Evolutionary conservation across 2,329 filamentous ascomycete species (phyloP).

Genomic region (Colletotrichum theobromicola): DNA sequence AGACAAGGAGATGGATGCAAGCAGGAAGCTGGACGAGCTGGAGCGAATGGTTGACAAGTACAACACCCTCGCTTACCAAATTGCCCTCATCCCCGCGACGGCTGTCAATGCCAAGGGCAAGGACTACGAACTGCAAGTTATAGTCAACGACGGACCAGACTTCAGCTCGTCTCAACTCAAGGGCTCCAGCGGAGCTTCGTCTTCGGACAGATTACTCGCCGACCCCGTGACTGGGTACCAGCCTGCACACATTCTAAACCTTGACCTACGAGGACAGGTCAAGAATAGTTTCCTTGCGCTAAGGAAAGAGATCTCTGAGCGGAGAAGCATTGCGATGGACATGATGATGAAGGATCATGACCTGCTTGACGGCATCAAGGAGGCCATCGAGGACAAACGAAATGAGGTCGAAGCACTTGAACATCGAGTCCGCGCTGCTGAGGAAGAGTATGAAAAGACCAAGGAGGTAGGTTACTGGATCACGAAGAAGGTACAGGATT

Average conservation of each 20-base stretch:
- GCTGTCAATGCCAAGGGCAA: constrained; percentile 85
- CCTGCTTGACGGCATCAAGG: constrained; percentile 90
- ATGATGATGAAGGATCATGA: constrained; percentile 95
- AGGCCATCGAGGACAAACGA: constrained; percentile 94
- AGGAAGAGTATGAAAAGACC: constrained; percentile 93
- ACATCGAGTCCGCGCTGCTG: constrained; percentile 84
- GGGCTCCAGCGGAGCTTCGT: constrained; percentile 50
- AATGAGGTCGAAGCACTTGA: constrained; percentile 91
- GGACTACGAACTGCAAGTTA: constrained; percentile 84
- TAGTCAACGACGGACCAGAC: constrained; percentile 78
- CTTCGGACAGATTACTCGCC: constrained; percentile 76
- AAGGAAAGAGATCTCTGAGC: constrained; percentile 90
- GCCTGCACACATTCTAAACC: constrained; percentile 84
- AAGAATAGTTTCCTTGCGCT: constrained; percentile 80
- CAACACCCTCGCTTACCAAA: constrained; percentile 94
- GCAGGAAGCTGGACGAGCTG: constrained; percentile 86
- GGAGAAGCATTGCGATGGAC: constrained; percentile 81
- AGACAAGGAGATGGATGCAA: constrained; percentile 89
- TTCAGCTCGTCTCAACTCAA: constrained; percentile 68
- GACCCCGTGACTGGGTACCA: constrained; percentile 88
- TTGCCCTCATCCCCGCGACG: constrained; percentile 84
- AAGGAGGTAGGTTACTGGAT: constrained; percentile 65
- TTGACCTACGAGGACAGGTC: constrained; percentile 84
- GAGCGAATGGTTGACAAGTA: constrained; percentile 89
- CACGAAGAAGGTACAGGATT: neutral